A percentile compares a stretch with the other conserved stretches of the same genome.
Evolutionary conservation across 495 filamentous ascomycete species (phyloP).

Genomic region (Chlorociboria aeruginascens): DNA sequence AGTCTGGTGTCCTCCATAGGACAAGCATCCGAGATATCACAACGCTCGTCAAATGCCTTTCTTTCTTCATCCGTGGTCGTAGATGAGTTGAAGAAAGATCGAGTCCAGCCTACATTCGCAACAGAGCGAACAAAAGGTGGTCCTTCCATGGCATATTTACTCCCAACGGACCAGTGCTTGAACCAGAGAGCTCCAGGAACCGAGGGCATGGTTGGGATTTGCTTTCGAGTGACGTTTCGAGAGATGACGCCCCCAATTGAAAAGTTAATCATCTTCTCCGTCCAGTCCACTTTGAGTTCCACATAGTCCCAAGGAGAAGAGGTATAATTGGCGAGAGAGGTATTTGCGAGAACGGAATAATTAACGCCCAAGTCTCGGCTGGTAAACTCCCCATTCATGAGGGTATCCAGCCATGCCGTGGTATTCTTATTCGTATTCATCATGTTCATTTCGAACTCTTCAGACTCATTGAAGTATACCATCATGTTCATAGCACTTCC

Average conservation of each 20-base stretch:
- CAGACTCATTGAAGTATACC: conserved; percentile 25
- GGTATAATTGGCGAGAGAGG: conserved; percentile 1
- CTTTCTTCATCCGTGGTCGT: conserved; percentile 17
- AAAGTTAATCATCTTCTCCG: conserved; percentile 20
- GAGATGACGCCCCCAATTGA: conserved; percentile 21
- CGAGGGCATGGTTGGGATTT: conserved; percentile 11
- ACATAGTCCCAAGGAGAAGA: conserved; percentile 24
- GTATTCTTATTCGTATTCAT: conserved; percentile 23
- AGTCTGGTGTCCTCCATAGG: conserved; percentile 23
- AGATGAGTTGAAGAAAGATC: conserved; percentile 32
- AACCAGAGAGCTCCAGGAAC: conserved; percentile 24
- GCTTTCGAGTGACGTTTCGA: conserved; percentile 3
- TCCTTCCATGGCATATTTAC: conserved; percentile 23
- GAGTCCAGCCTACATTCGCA: conserved; percentile 27
- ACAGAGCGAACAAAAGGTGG: conserved; percentile 20
- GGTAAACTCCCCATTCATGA: conserved; percentile 23
- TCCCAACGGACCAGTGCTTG: conserved; percentile 30
- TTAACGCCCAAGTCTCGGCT: conserved; percentile 18
- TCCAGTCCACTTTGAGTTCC: conserved; percentile 31
- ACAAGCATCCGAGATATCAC: conserved; percentile 21
- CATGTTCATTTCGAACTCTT: conserved; percentile 23
- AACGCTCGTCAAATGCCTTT: conserved; percentile 18
- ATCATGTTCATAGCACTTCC: conserved; percentile 28
- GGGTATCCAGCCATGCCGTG: conserved; percentile 24
- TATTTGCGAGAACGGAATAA: conserved; percentile 17